These are phyloP conservation scores for Cinchona pubescens DNA, from an alignment of 257 asterid species.

Conservation along the genomic window DNA sequence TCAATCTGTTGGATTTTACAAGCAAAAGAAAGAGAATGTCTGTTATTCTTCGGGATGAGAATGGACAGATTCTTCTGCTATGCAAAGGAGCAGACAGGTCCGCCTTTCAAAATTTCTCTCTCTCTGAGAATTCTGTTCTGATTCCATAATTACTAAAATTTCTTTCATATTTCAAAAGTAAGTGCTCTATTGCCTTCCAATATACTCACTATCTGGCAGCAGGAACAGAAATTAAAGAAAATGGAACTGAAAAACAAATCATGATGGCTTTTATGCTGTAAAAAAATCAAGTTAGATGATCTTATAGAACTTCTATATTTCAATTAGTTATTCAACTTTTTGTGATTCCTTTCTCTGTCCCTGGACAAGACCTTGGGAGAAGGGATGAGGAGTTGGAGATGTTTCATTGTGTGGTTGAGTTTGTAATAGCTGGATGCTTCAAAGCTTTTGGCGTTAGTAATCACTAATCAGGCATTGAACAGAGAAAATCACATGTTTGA, in stretches of 20 bases:
- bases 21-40: conserved; percentile 99
- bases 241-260: neutral
- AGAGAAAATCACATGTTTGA: no score
- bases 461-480: neutral
- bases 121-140: neutral
- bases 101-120: conserved; percentile 16
- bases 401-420: neutral
- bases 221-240: neutral
- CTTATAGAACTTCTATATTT: neutral
- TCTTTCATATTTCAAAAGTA: neutral
- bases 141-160: neutral
- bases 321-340: neutral
- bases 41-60: conserved; percentile 69
- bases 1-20: conserved; percentile 83
- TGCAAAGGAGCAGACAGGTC: conserved; percentile 99
- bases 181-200: neutral
- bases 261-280: neutral
- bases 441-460: neutral
- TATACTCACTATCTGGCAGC: neutral
- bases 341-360: neutral
- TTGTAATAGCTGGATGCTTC: neutral
- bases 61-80: conserved; percentile 69
- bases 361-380: neutral
- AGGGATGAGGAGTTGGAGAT: neutral
- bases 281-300: neutral